Conservation (phyloP, 805 yeast genomes). For the Zygoascus tannicola region DNA sequence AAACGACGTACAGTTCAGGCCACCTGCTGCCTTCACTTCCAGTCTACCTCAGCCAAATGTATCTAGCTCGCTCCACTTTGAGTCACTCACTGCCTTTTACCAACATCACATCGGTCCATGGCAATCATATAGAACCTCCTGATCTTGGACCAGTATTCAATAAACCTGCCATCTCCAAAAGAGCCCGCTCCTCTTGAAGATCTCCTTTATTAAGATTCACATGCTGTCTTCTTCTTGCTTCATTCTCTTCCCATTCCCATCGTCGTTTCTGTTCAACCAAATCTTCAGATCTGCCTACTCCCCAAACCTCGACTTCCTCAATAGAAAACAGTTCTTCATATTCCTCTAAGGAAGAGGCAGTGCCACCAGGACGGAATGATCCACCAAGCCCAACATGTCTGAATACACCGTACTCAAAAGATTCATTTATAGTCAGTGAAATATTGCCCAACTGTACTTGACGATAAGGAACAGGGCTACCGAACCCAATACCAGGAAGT, state of each 20-base stretch:
- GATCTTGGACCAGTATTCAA: conserved; percentile 37
- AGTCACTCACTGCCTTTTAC: no score
- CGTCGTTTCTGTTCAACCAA: conserved; percentile 62
- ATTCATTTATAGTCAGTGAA: conserved; percentile 67
- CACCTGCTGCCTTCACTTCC: no score
- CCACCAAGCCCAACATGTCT: conserved; percentile 58
- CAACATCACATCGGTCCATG: no score
- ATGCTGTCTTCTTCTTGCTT: conserved; percentile 67
- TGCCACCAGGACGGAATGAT: conserved; percentile 31
- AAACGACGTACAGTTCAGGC: no score
- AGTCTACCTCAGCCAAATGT: no score
- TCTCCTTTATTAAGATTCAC: conserved; percentile 53
- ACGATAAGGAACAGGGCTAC: conserved; percentile 52
- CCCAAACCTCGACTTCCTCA: conserved; percentile 83
- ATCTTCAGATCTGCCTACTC: conserved; percentile 74
- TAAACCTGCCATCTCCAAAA: conserved; percentile 73
- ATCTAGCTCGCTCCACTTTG: no score
- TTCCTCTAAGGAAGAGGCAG: conserved; percentile 25
- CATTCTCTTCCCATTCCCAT: conserved; percentile 90
- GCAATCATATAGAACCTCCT: conserved; percentile 44
- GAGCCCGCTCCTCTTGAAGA: conserved; percentile 65
- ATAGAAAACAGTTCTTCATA: conserved; percentile 66
- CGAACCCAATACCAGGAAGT: conserved; percentile 70
- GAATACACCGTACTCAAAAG: conserved; percentile 73
- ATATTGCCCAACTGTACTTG: conserved; percentile 55